These are phyloP conservation scores for Ganoderma boninense DNA, from an alignment of 1,284 basidiomycete genomes.

Conservation along the genomic window DNA sequence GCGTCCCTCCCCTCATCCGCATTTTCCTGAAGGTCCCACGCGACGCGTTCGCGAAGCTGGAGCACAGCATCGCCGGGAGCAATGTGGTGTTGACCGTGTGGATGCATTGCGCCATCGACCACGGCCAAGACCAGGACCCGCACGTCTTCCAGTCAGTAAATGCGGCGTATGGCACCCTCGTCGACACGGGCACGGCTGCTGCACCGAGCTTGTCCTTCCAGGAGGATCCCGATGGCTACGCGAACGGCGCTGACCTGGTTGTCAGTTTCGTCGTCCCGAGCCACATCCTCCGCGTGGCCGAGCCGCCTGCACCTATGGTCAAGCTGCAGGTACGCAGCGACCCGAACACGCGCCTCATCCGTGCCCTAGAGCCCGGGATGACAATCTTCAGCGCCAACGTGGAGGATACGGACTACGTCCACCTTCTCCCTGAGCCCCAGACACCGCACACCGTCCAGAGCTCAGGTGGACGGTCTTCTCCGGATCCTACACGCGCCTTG, in stretches of 20 bases:
- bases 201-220: conserved; percentile 40
- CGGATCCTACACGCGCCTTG: too few relatives aligned
- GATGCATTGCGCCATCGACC: conserved; percentile 41
- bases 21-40: conserved; percentile 36
- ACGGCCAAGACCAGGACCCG: conserved; percentile 22
- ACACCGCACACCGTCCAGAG: too few relatives aligned
- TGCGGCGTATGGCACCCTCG: conserved; percentile 43
- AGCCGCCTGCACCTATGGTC: background rate
- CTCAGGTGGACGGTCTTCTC: too few relatives aligned
- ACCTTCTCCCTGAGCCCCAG: conserved; percentile 4
- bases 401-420: background rate
- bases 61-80: background rate
- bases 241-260: conserved; percentile 32
- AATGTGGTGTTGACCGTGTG: conserved; percentile 35
- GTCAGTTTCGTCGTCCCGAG: conserved; percentile 35
- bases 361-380: conserved; percentile 36
- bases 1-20: conserved; percentile 37
- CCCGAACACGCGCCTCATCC: conserved; percentile 31
- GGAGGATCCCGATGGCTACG: conserved; percentile 43
- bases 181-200: conserved; percentile 36
- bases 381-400: background rate
- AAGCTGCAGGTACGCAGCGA: background rate
- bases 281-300: conserved; percentile 31
- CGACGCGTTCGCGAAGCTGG: conserved; percentile 12
- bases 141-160: conserved; percentile 44